Conservation (phyloP, 805 yeast genomes). For the Jamesozyma gamospora region DNA sequence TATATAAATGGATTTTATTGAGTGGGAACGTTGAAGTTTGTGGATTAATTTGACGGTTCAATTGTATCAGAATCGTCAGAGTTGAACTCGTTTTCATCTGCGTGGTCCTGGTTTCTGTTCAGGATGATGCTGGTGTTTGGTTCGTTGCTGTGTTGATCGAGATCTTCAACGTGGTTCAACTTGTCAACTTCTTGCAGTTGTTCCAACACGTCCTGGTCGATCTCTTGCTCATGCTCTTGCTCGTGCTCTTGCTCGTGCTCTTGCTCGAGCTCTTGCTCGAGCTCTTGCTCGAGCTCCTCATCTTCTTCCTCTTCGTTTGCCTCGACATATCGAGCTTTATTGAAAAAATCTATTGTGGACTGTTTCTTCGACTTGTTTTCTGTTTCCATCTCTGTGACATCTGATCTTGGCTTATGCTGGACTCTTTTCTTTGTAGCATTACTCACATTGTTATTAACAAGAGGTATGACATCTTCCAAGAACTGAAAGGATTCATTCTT, state of each 20-base stretch:
- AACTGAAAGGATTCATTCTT: conserved; percentile 19
- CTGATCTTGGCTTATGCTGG: background rate
- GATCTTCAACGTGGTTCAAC: conserved; percentile 13
- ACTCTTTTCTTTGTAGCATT: background rate
- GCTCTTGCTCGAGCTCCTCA: conserved; percentile 11
- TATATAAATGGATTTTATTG: too few relatives aligned
- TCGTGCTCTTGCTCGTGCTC: conserved; percentile 6
- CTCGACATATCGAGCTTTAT: conserved; percentile 3
- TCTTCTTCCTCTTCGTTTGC: conserved; percentile 11
- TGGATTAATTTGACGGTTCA: too few relatives aligned
- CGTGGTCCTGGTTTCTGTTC: conserved; percentile 5
- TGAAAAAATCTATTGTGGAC: conserved; percentile 1
- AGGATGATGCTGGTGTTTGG: background rate
- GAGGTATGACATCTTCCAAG: conserved; percentile 20
- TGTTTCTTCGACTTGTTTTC: conserved; percentile 1
- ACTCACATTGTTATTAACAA: background rate
- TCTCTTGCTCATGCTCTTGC: background rate
- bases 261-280: conserved; percentile 6
- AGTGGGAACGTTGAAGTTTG: too few relatives aligned
- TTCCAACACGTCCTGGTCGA: conserved; percentile 5
- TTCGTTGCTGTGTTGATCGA: conserved; percentile 7
- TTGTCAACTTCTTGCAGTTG: conserved; percentile 15
- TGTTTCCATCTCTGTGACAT: background rate
- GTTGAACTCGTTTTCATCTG: background rate
- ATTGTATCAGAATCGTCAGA: background rate